Evolutionary conservation across 2,329 filamentous ascomycete genomes (phyloP).

Genomic region (Purpureocillium takamizusanense): DNA sequence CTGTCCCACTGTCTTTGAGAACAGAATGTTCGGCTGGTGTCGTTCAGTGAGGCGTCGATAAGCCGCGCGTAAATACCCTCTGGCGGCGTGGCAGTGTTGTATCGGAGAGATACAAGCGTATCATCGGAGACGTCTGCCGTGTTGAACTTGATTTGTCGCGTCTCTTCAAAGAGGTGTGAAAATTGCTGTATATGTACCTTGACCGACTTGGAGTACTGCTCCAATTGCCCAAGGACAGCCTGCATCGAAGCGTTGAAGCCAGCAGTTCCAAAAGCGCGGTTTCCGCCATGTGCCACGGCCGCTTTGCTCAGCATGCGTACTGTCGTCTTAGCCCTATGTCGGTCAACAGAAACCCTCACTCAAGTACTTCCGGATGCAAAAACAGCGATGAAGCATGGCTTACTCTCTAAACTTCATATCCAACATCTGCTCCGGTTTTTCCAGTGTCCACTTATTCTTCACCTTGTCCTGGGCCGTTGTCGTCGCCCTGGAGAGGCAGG

Average conservation of each 20-base stretch:
- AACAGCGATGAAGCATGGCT: too few species aligned
- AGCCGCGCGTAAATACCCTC: constrained; percentile 23
- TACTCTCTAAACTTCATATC: too few species aligned
- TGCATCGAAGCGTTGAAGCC: neutral
- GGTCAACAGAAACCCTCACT: too few species aligned
- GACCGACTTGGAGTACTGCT: constrained; percentile 19
- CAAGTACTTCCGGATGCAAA: too few species aligned
- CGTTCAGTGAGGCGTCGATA: constrained; percentile 25
- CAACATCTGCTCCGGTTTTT: too few species aligned
- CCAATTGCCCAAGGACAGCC: neutral
- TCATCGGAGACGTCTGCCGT: constrained; percentile 36
- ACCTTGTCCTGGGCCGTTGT: too few species aligned
- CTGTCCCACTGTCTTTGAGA: constrained; percentile 30
- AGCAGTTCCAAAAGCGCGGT: neutral
- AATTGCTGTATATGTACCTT: constrained; percentile 37
- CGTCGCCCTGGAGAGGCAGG: too few species aligned
- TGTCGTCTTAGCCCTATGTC: too few species aligned
- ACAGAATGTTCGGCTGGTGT: constrained; percentile 26
- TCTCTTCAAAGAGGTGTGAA: constrained; percentile 34
- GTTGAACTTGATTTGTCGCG: constrained; percentile 30
- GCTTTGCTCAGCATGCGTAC: too few species aligned
- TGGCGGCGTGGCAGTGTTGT: constrained; percentile 35
- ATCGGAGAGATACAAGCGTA: constrained; percentile 32
- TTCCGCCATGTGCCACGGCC: too few species aligned
- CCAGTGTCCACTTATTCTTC: too few species aligned